Evolutionary conservation across 257 asterid genomes (phyloP).

Genomic region (Verbascum thapsus): DNA sequence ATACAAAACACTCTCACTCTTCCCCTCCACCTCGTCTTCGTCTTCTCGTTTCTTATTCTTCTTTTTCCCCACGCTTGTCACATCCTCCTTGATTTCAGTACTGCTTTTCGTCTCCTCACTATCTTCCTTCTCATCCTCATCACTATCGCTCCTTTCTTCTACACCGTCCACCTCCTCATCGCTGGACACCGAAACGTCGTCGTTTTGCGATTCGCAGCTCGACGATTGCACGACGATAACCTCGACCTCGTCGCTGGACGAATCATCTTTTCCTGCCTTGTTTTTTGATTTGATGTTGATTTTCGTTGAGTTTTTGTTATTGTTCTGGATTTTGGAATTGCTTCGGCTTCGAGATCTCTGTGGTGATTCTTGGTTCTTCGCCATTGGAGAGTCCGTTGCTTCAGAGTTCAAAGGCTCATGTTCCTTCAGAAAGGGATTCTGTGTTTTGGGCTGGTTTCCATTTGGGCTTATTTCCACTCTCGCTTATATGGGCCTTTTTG

Average conservation of each 20-base stretch:
- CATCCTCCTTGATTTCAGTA: slow-evolving; percentile 23
- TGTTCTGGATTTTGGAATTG: slow-evolving; percentile 24
- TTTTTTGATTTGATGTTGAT: slow-evolving; percentile 19
- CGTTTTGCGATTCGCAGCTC: slow-evolving; percentile 30
- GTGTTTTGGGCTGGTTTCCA: too few relatives aligned
- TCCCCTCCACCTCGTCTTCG: slow-evolving; percentile 46
- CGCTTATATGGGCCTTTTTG: too few relatives aligned
- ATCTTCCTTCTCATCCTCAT: slow-evolving; percentile 24
- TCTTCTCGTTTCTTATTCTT: slow-evolving; percentile 39
- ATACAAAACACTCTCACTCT: slow-evolving; percentile 43
- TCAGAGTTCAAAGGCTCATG: too few relatives aligned
- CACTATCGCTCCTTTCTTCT: slow-evolving; percentile 26
- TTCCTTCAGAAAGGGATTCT: too few relatives aligned
- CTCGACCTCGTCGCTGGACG: slow-evolving; percentile 33
- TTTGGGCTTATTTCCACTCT: slow-evolving; percentile 8
- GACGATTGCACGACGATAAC: slow-evolving; percentile 32
- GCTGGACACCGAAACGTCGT: slow-evolving; percentile 29
- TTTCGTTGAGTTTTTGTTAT: slow-evolving; percentile 1
- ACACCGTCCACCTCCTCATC: slow-evolving; percentile 29
- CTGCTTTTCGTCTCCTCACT: slow-evolving; percentile 28
- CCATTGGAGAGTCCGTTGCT: too few relatives aligned
- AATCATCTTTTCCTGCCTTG: slow-evolving; percentile 22
- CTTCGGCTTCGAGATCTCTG: slow-evolving; percentile 21
- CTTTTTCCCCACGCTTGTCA: slow-evolving; percentile 25
- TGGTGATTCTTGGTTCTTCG: slow-evolving; percentile 38